phyloP scores from a whole-genome alignment of 306 rosid species.

The Ormosia emarginata region DNA sequence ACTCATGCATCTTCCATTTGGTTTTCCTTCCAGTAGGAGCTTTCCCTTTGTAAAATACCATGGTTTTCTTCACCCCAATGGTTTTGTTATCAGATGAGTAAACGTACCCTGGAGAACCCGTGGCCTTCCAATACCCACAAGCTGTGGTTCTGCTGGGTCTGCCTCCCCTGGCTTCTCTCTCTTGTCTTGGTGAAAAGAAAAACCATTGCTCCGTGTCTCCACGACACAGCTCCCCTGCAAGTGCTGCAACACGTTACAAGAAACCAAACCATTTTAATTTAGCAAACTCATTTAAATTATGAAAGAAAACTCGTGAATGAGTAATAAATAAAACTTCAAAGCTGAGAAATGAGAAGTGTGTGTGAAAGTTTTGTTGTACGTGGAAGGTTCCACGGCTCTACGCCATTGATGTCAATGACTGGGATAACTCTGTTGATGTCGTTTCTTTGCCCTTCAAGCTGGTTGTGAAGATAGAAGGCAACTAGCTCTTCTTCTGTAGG shows the following conservation, averaged over 20 bases:
- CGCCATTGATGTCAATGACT: constrained; percentile 39
- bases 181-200: constrained; percentile 65
- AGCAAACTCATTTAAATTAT: not conserved
- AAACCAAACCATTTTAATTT: not conserved
- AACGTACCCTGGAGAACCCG: constrained; percentile 68
- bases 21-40: constrained; percentile 77
- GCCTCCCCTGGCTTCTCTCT: constrained; percentile 67
- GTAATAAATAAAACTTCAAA: not conserved
- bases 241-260: constrained; percentile 39
- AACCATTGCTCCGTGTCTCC: constrained; percentile 83
- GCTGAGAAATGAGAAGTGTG: not conserved
- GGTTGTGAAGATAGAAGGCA: constrained; percentile 54
- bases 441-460: constrained; percentile 39
- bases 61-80: constrained; percentile 69
- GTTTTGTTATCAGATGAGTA: constrained; percentile 54
- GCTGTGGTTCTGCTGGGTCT: constrained; percentile 67
- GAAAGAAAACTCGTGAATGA: not conserved
- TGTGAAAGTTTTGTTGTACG: constrained; percentile 19
- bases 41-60: constrained; percentile 75
- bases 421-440: constrained; percentile 48
- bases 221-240: constrained; percentile 54
- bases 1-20: constrained; percentile 83
- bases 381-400: constrained; percentile 73
- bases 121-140: constrained; percentile 81
- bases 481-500: constrained; percentile 76